Evolutionary conservation across 2,329 filamentous ascomycete species (phyloP), one percentile per base, ranked within the genome.

Genomic region (Alternaria burnsii): DNA sequence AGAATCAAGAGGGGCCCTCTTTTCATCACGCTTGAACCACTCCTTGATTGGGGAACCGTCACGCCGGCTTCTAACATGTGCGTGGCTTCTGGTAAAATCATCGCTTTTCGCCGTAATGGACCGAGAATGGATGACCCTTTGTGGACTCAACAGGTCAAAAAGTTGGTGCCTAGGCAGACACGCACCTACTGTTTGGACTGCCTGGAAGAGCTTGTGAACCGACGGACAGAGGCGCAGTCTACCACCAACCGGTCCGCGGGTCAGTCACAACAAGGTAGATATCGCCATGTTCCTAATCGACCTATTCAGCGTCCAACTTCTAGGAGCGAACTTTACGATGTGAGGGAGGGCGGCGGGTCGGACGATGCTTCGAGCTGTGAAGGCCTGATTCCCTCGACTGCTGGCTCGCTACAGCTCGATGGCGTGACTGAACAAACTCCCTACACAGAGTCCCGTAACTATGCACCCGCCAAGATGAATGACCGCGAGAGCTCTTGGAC

Each of bases 121-220:
- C 30, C 40, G 47, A 61, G 60, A 43, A 62, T 62, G 24, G 14
- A 46, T 7, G 57, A 65, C 41, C 58, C 55, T 0, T 42, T 61
- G n/a, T 66, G 61, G 63, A 64, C 58, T 3, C 46, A 50, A 8
- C 48, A 46, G 7, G 47, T 63, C 3, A 47, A 26, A 20, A 40
- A 36, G 16, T 32, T 61, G 14, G 51, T 47, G 3, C 50, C 52
- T 5, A 34, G 51, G 18, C 18, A 59, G 26, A 24, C 28, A 14
- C 28, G 40, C 9, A 42, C 51, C 6, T 71, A 61, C 40, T 71
- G 68, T 12, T 12, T 52, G 14, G 41, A 54, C 7, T 71, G 68
- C 40, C 22, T 71, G n/a, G 46, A 56, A 18, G 52, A 34, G 24
- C 38, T 69, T 11, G 59, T 65, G 55, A 26, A 47, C 8, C 52